A percentile compares a stretch with the other conserved stretches of the same genome.
These are phyloP conservation scores for Tuctoria greenei DNA, from an alignment of 176 grass and related monocot genomes.

Conservation along the genomic window DNA sequence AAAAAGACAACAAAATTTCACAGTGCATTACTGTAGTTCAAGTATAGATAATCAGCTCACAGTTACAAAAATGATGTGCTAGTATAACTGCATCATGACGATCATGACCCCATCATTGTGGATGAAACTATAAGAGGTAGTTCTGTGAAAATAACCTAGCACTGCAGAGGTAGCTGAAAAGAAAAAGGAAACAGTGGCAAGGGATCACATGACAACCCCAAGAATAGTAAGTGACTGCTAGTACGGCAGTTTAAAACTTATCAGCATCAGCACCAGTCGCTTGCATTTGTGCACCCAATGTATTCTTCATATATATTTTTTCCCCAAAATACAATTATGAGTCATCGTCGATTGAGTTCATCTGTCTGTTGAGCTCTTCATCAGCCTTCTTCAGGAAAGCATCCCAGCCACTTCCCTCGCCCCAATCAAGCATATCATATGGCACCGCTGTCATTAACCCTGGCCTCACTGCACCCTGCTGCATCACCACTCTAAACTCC, in stretches of 20 bases:
- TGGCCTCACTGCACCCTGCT: conserved; percentile 70
- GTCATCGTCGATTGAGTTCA: not conserved
- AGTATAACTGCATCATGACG: conserved; percentile 7
- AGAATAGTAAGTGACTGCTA: conserved; percentile 3
- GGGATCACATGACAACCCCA: not conserved
- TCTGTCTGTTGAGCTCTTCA: conserved; percentile 66
- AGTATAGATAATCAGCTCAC: conserved; percentile 2
- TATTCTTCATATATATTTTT: conserved; percentile 6
- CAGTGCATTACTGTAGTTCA: not conserved
- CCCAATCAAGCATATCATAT: conserved; percentile 88
- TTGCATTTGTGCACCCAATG: conserved; percentile 3
- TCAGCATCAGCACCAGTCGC: not conserved
- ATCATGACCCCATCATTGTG: not conserved
- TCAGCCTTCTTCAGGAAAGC: conserved; percentile 81
- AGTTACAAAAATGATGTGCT: not conserved
- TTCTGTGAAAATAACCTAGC: conserved; percentile 5
- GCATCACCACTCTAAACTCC: conserved; percentile 71
- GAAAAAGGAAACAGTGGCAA: not conserved
- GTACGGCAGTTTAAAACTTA: conserved; percentile 9
- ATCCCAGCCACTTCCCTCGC: conserved; percentile 89
- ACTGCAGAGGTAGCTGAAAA: not conserved
- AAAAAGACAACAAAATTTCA: conserved; percentile 8
- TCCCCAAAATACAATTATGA: conserved; percentile 7
- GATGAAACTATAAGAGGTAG: conserved; percentile 6
- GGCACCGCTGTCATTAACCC: conserved; percentile 90